Conservation (phyloP, 1,139 yeast species). For the Debaryomyces nepalensis region DNA sequence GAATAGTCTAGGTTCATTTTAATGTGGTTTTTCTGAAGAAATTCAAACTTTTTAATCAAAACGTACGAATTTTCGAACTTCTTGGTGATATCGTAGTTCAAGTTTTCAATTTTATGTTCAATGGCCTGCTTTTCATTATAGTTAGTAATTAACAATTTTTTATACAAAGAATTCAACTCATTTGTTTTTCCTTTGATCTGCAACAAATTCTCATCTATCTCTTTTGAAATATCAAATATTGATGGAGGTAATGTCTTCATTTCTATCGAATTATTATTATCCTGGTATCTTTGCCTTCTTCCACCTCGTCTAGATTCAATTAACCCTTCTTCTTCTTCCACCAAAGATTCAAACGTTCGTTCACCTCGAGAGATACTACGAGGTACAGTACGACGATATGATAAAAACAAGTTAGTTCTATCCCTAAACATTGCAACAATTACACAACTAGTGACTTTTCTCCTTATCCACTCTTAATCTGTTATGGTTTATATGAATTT, state of each 20-base stretch:
- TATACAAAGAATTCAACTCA: constrained; percentile 69
- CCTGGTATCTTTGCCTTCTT: constrained; percentile 14
- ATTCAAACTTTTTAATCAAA: constrained; percentile 69
- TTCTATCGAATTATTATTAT: constrained; percentile 39
- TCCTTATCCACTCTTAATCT: not conserved
- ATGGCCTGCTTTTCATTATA: constrained; percentile 74
- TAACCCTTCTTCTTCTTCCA: constrained; percentile 62
- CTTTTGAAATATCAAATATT: constrained; percentile 73
- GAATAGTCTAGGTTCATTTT: constrained; percentile 41
- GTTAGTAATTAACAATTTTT: constrained; percentile 83
- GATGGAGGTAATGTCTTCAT: constrained; percentile 71
- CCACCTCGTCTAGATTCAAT: constrained; percentile 33
- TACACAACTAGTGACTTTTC: not conserved
- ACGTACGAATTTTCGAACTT: constrained; percentile 78
- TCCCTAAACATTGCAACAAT: constrained; percentile 62
- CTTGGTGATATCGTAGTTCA: constrained; percentile 75
- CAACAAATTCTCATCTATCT: constrained; percentile 64
- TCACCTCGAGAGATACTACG: constrained; percentile 30
- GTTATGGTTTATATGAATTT: not conserved
- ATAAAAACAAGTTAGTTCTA: constrained; percentile 69
- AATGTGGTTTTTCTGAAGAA: constrained; percentile 45
- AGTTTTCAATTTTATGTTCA: constrained; percentile 70
- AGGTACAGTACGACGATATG: constrained; percentile 75
- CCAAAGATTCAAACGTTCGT: constrained; percentile 38
- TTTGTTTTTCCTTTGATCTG: constrained; percentile 55